Base-by-base conservation (phyloP, 2,329 filamentous ascomycete genomes). In the Coleophoma crateriformis region DNA sequence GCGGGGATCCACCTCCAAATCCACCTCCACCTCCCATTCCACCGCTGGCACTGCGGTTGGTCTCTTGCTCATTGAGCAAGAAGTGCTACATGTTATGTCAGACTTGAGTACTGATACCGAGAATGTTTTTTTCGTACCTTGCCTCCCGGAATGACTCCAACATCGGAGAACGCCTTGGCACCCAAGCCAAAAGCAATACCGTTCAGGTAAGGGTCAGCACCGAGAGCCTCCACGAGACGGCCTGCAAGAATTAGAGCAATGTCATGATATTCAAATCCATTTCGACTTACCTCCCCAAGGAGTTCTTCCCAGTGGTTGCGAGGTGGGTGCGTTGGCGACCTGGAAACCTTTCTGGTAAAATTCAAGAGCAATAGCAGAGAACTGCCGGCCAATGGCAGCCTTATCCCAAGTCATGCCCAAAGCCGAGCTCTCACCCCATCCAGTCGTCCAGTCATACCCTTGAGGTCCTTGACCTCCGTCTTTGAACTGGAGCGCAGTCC, bases 1-100 rank as follows among this genome's bases (percentile, higher is more conserved):
- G 37, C 11, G 37, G 37, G n/a, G 37, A 39, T 27, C 27, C 27
- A 27, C 27, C 27, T 27, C 27, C 27, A 7, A 27, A 7, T 39
- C 37, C 37, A 65, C 60, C 48, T 39, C 37, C 37, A 13, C 37
- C 37, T 39, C 0, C 85, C 82, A 3, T 82, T 73, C 2, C 77
- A 61, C 33, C 83, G 90, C 63, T 88, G 19, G 40, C 8, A 45
- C 8, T 32, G 7, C 55, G 46, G 22, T 56, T 58, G 4, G 51
- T 56, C 34, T 58, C 55, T 45, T 56, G 55, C 47, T 56, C 54
- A 27, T 58, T 53, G 7, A 58, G 45, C n/a, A 56, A 40, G 44
- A 56, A 58, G 42, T 56, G 55, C 45, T 82, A 17, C 13, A 45
- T 14, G 17, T 49, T 34, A 6, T 46, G 33, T 20, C 14, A 39